phyloP scores from a whole-genome alignment of 495 filamentous ascomycete species.

The Cenococcum geophilum region DNA sequence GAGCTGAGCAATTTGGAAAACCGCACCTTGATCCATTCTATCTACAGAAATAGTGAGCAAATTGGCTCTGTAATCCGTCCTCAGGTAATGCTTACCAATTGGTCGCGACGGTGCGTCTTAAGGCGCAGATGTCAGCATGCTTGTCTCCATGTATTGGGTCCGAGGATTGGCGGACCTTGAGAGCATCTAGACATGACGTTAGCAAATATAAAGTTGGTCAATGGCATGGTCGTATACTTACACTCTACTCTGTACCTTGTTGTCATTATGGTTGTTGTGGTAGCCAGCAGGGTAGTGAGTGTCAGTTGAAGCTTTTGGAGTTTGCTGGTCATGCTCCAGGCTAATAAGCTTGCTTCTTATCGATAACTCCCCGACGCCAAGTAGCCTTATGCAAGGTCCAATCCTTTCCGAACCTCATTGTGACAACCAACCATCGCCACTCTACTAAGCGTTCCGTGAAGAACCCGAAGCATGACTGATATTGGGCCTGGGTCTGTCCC shows the following conservation, averaged over 20 bases:
- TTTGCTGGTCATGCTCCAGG: not conserved
- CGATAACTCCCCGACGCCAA: constrained; percentile 4
- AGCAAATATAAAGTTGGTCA: not conserved
- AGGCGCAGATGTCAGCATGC: constrained; percentile 5
- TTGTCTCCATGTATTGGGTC: not conserved
- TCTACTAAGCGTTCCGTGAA: not conserved
- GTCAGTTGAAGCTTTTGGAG: not conserved
- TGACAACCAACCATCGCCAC: not conserved
- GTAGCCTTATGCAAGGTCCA: not conserved
- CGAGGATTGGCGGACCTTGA: constrained; percentile 51
- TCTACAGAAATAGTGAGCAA: constrained; percentile 35
- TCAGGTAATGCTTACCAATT: constrained; percentile 54
- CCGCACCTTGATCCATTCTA: constrained; percentile 63
- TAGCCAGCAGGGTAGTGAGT: not conserved
- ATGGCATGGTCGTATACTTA: constrained; percentile 41
- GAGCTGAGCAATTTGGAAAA: not conserved
- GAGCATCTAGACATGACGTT: constrained; percentile 56
- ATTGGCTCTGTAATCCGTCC: not conserved
- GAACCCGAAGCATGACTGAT: not conserved
- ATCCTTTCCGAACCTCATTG: not conserved
- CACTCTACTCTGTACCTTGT: constrained; percentile 89
- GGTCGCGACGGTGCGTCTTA: constrained; percentile 75
- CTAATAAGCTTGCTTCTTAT: constrained; percentile 3
- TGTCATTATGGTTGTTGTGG: constrained; percentile 55
- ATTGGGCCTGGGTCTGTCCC: not conserved